A percentile compares a stretch with the other conserved stretches of the same genome.
phyloP scores from a whole-genome alignment of 768 basidiomycete species.

The Guyanaporus albipodus region DNA sequence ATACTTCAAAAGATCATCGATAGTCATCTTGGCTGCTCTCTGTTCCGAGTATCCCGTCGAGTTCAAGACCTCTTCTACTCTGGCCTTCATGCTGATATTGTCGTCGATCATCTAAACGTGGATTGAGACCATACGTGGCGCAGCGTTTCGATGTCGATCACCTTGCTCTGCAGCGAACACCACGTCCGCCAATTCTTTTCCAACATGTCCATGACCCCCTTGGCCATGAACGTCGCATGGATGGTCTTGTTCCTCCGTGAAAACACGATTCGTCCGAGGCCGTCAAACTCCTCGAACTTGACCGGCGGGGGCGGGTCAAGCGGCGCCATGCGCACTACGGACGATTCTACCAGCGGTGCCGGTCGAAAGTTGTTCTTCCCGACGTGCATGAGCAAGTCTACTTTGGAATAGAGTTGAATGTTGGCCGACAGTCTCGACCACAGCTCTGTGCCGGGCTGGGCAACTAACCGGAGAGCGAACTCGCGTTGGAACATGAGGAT shows the following conservation, averaged over 20 bases:
- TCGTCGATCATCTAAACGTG: slow-evolving; percentile 60
- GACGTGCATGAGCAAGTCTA: slow-evolving; percentile 95
- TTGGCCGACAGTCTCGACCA: slow-evolving; percentile 97
- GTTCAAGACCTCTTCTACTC: slow-evolving; percentile 68
- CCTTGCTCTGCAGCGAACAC: slow-evolving; percentile 76
- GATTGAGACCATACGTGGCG: not conserved
- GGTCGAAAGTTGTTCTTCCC: slow-evolving; percentile 97
- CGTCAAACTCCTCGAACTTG: slow-evolving; percentile 97
- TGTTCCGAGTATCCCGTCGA: slow-evolving; percentile 71
- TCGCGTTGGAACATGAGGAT: slow-evolving; percentile 99
- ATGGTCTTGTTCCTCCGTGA: slow-evolving; percentile 86
- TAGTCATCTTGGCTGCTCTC: slow-evolving; percentile 89
- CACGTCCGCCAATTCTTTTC: slow-evolving; percentile 92
- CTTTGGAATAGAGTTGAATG: slow-evolving; percentile 95
- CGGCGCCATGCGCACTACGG: slow-evolving; percentile 87
- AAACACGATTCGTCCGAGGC: slow-evolving; percentile 87
- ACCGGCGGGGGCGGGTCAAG: slow-evolving; percentile 94
- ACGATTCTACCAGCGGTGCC: slow-evolving; percentile 90
- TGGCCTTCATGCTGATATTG: slow-evolving; percentile 60
- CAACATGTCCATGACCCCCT: slow-evolving; percentile 91
- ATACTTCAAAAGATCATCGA: slow-evolving; percentile 87
- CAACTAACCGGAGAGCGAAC: slow-evolving; percentile 90
- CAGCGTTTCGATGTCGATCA: slow-evolving; percentile 17
- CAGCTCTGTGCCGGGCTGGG: slow-evolving; percentile 73
- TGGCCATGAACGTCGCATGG: slow-evolving; percentile 87